Evolutionary conservation across 192 early-diverging fungal genomes (phyloP).

Genomic region (Phlyctochytrium planicorne): DNA sequence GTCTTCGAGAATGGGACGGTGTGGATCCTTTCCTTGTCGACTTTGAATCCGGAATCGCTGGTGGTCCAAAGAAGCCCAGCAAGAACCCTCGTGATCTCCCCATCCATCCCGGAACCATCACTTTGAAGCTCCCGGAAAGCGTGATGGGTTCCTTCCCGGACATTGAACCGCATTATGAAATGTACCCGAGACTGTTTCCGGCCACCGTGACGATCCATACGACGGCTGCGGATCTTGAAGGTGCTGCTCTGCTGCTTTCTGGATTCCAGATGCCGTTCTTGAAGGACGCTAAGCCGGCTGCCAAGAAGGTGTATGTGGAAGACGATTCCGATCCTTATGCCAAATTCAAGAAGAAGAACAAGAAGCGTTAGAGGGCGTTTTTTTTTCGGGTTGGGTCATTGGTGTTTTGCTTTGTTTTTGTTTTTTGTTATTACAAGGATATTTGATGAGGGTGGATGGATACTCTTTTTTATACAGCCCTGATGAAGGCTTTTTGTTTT

Average conservation of each 20-base stretch:
- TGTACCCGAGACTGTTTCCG: conserved; percentile 86
- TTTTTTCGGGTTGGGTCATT: no score
- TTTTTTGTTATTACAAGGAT: no score
- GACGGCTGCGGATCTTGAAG: conserved; percentile 72
- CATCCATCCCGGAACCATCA: conserved; percentile 62
- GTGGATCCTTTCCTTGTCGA: conserved; percentile 41
- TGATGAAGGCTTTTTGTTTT: no score
- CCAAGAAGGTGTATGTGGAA: conserved; percentile 26
- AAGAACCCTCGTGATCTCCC: neutral
- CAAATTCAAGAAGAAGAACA: conserved; percentile 51
- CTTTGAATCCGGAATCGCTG: neutral
- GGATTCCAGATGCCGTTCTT: conserved; percentile 88
- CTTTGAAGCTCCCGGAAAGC: conserved; percentile 78
- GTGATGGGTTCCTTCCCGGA: conserved; percentile 93
- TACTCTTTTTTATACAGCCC: no score
- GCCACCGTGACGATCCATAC: conserved; percentile 85
- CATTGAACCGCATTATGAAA: conserved; percentile 93
- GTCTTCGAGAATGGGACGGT: conserved; percentile 88
- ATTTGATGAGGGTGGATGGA: no score
- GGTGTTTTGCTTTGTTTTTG: no score
- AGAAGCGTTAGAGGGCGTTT: no score
- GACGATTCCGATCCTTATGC: conserved; percentile 51
- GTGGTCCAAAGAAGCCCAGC: neutral
- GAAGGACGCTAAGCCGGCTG: conserved; percentile 32
- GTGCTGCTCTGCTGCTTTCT: conserved; percentile 78